These are phyloP conservation scores for Candida ulmi DNA, from an alignment of 805 yeast species.

Conservation along the genomic window DNA sequence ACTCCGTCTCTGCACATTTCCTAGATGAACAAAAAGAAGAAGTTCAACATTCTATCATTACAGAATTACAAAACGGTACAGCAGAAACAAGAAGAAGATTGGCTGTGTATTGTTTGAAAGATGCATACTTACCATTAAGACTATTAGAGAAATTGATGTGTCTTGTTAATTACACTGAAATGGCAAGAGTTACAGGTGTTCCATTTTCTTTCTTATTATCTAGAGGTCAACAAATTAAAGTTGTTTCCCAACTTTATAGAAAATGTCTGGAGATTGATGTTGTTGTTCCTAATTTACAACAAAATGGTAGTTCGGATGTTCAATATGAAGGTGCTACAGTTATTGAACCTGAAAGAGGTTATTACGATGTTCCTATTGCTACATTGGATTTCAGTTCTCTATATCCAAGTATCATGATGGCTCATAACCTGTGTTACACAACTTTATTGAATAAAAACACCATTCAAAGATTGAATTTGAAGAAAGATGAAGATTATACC, in stretches of 20 bases:
- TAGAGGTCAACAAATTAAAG: conserved; percentile 97
- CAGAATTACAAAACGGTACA: conserved; percentile 89
- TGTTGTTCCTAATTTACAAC: conserved; percentile 84
- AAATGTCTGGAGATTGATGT: conserved; percentile 84
- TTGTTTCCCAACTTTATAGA: conserved; percentile 88
- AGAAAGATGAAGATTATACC: conserved; percentile 73
- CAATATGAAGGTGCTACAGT: conserved; percentile 99
- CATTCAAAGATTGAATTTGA: conserved; percentile 56
- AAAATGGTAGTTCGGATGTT: conserved; percentile 76
- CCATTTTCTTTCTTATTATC: conserved; percentile 86
- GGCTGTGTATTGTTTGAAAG: conserved; percentile 96
- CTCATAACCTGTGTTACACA: conserved; percentile 94
- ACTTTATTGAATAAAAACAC: conserved; percentile 70
- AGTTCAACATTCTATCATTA: conserved; percentile 94
- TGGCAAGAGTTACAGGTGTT: conserved; percentile 99
- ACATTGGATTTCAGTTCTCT: conserved; percentile 95
- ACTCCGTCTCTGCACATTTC: conserved; percentile 92
- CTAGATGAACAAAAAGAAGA: conserved; percentile 96
- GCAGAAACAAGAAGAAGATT: conserved; percentile 89
- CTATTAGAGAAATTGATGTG: conserved; percentile 92
- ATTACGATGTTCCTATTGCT: conserved; percentile 95
- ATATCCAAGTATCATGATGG: conserved; percentile 99
- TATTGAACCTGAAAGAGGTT: conserved; percentile 93
- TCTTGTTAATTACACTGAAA: conserved; percentile 92
- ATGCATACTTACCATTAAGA: conserved; percentile 87